Percentiles rank a stretch among this genome's conserved stretches.
These are phyloP conservation scores for Tricharina praecox DNA, from an alignment of 495 filamentous ascomycete genomes.

Conservation along the genomic window DNA sequence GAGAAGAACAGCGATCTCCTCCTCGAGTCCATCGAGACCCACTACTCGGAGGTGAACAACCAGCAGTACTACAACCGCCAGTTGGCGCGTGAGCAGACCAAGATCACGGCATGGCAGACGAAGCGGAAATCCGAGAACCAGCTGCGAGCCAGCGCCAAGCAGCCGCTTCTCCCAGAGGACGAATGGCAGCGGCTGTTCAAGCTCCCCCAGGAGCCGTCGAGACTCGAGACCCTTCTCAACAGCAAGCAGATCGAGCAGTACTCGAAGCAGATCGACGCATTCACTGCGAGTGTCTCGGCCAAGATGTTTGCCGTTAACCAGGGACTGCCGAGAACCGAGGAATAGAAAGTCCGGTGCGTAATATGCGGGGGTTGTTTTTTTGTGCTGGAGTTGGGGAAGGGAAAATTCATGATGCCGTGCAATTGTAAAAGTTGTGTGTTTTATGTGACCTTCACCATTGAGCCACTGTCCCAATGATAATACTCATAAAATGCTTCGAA, in stretches of 20 bases:
- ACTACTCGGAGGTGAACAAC: conserved; percentile 98
- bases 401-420: too few relatives aligned
- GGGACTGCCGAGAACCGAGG: conserved; percentile 19
- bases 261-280: conserved; percentile 91
- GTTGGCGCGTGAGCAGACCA: conserved; percentile 83
- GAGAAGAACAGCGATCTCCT: conserved; percentile 95
- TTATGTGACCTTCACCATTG: too few relatives aligned
- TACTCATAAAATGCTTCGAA: too few relatives aligned
- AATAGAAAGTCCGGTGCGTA: too few relatives aligned
- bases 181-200: conserved; percentile 98
- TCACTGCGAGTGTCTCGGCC: conserved; percentile 69
- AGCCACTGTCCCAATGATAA: too few relatives aligned
- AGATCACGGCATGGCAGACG: conserved; percentile 86
- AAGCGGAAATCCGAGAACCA: conserved; percentile 94
- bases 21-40: conserved; percentile 86
- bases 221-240: conserved; percentile 83
- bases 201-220: conserved; percentile 79
- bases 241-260: conserved; percentile 95
- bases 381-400: too few relatives aligned
- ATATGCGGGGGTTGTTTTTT: too few relatives aligned
- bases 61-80: conserved; percentile 96
- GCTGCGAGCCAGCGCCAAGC: conserved; percentile 66
- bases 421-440: too few relatives aligned
- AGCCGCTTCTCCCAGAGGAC: conserved; percentile 76
- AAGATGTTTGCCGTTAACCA: conserved; percentile 99